These are phyloP conservation scores for Diospyros lotus DNA, from an alignment of 148 eudicot genomes.

Conservation along the genomic window DNA sequence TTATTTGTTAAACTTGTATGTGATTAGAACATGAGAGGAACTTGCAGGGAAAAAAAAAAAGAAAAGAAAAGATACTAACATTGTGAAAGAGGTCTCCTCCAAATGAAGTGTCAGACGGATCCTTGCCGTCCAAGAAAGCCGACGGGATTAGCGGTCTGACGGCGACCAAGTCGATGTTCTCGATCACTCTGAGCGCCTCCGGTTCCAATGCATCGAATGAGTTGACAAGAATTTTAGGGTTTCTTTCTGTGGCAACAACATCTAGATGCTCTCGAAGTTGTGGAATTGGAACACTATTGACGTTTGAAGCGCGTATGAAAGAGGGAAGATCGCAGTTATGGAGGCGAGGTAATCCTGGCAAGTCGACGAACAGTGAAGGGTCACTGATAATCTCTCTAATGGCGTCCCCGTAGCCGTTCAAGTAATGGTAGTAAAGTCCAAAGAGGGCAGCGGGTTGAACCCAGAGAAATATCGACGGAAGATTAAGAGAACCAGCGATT, in stretches of 20 bases:
- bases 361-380: slow-evolving; percentile 13
- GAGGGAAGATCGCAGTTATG: slow-evolving; percentile 25
- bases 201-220: slow-evolving; percentile 37
- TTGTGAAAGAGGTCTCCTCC: slow-evolving; percentile 13
- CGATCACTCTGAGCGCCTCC: slow-evolving; percentile 16
- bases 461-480: slow-evolving; percentile 34
- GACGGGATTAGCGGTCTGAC: slow-evolving; percentile 46
- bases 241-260: slow-evolving; percentile 21
- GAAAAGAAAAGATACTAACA: too few relatives aligned
- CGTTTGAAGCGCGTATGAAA: slow-evolving; percentile 12
- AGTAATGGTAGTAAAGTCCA: slow-evolving; percentile 31
- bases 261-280: slow-evolving; percentile 29
- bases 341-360: slow-evolving; percentile 33
- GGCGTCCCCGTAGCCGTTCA: slow-evolving; percentile 16
- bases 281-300: slow-evolving; percentile 8
- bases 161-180: slow-evolving; percentile 18
- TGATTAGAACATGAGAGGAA: too few relatives aligned
- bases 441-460: slow-evolving; percentile 32
- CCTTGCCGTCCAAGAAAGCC: slow-evolving; percentile 18
- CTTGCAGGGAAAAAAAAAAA: too few relatives aligned
- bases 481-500: slow-evolving; percentile 32
- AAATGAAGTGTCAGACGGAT: slow-evolving; percentile 19
- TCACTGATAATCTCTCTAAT: neutral
- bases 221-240: slow-evolving; percentile 34
- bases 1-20: too few relatives aligned